A percentile compares a stretch with the other conserved stretches of the same genome.
phyloP scores from a whole-genome alignment of 352 stramenopile species.

The Globisporangium parvum region DNA sequence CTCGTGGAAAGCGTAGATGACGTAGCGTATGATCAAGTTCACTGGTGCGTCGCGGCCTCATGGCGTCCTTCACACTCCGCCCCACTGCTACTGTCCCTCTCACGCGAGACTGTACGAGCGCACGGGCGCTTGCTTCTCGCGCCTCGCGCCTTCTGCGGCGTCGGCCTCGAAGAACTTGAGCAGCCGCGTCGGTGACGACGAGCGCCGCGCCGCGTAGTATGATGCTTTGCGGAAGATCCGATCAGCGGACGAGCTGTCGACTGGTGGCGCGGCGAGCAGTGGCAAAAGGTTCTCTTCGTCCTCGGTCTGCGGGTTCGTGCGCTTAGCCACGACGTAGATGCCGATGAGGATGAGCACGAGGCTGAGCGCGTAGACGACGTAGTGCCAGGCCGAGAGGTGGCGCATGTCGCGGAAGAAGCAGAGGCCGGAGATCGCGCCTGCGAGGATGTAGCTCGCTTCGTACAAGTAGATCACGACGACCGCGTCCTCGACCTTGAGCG shows the following conservation, averaged over 20 bases:
- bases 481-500: constrained; percentile 74
- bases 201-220: constrained; percentile 33
- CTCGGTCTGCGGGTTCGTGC: constrained; percentile 28
- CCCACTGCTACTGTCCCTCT: neutral
- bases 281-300: constrained; percentile 58
- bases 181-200: constrained; percentile 28
- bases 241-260: constrained; percentile 37
- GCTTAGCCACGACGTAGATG: constrained; percentile 66
- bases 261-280: constrained; percentile 35
- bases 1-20: neutral
- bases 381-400: constrained; percentile 53
- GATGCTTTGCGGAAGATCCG: constrained; percentile 49
- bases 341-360: constrained; percentile 62
- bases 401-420: constrained; percentile 83
- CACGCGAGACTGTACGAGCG: constrained; percentile 10
- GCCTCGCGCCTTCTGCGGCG: constrained; percentile 9
- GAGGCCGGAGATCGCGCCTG: constrained; percentile 63
- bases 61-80: too few species aligned
- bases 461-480: constrained; percentile 84
- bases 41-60: too few species aligned
- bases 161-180: constrained; percentile 14
- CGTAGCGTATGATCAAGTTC: neutral
- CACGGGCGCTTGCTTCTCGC: constrained; percentile 1
- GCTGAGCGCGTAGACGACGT: constrained; percentile 68
- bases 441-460: constrained; percentile 74